Evolutionary conservation across 73 alveolate genomes (phyloP), one percentile per base, ranked within the genome.

Genomic region (Halteria grandinella): DNA sequence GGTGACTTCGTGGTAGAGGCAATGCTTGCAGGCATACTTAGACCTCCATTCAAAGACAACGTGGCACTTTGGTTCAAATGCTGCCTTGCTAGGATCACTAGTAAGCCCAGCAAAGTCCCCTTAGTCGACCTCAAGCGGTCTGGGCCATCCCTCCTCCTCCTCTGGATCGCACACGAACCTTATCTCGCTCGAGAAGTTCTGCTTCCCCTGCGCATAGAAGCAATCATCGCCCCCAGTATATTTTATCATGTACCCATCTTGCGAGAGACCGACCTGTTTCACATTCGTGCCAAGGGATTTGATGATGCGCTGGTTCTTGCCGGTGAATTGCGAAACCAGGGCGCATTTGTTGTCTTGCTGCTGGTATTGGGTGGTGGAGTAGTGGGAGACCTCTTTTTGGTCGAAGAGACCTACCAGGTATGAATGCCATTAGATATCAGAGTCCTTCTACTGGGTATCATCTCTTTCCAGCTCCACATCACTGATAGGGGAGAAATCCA

Each of bases 81-180:
- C n/a, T n/a, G n/a, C n/a, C n/a, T n/a, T n/a, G n/a, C n/a, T n/a
- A n/a, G n/a, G n/a, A n/a, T n/a, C n/a, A n/a, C n/a, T n/a, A n/a
- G n/a, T n/a, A n/a, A n/a, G n/a, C n/a, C n/a, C n/a, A n/a, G n/a
- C n/a, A 7, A 24, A 21, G 31, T 18, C 29, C 23, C 25, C 28
- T 4, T 62, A 62, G 15, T 6, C 66, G 8, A 11, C 60, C 58
- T 14, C 1, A 14, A 10, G 25, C 1, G 8, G 47, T 2, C 4
- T 23, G 12, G 80, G 80, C 80, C 80, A 66, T 20, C 80, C 80
- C 4, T 66, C 63, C 2, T n/a, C 36, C 31, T 66, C 80, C 2
- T 66, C 34, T 21, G 5, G 7, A 66, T 66, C 66, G 29, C 80
- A 66, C 0, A 66, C 29, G 45, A 66, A 66, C 47, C 69, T 66